phyloP scores from a whole-genome alignment of 345 rosid genomes.

The Iberis pinnata region DNA sequence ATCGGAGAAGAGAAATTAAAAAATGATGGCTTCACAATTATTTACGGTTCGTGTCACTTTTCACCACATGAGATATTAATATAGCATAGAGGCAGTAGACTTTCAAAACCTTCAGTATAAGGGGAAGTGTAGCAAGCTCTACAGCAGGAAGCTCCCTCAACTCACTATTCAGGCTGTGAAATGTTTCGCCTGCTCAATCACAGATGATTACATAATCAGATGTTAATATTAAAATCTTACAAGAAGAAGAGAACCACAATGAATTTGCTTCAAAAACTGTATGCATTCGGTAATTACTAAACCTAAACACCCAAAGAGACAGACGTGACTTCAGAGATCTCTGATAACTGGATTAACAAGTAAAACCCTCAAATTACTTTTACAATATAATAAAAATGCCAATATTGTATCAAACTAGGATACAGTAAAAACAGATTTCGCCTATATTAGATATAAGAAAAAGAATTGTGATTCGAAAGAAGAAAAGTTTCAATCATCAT shows the following conservation, averaged over 20 bases:
- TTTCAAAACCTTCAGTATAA: slow-evolving; percentile 82
- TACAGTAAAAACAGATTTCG: too few species aligned
- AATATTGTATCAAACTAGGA: too few species aligned
- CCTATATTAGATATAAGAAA: too few species aligned
- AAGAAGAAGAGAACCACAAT: slow-evolving; percentile 8
- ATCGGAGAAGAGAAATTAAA: slow-evolving; percentile 1
- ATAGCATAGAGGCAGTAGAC: slow-evolving; percentile 24
- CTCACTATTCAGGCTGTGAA: slow-evolving; percentile 68
- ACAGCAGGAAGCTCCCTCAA: slow-evolving; percentile 90
- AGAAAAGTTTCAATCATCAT: slow-evolving; percentile 7
- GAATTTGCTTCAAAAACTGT: background rate
- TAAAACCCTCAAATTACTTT: too few species aligned
- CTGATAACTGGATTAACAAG: too few species aligned
- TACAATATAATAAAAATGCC: too few species aligned
- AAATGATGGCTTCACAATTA: background rate
- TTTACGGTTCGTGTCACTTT: background rate
- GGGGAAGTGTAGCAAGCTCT: slow-evolving; percentile 85
- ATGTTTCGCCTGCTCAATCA: slow-evolving; percentile 58
- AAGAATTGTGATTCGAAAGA: too few species aligned
- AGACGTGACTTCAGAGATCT: too few species aligned
- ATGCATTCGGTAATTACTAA: background rate
- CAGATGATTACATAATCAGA: slow-evolving; percentile 17
- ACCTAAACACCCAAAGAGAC: too few species aligned
- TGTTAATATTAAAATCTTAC: background rate
- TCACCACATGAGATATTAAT: slow-evolving; percentile 4